phyloP scores from a whole-genome alignment of 2,329 filamentous ascomycete species.

The Diaporthe sp. region DNA sequence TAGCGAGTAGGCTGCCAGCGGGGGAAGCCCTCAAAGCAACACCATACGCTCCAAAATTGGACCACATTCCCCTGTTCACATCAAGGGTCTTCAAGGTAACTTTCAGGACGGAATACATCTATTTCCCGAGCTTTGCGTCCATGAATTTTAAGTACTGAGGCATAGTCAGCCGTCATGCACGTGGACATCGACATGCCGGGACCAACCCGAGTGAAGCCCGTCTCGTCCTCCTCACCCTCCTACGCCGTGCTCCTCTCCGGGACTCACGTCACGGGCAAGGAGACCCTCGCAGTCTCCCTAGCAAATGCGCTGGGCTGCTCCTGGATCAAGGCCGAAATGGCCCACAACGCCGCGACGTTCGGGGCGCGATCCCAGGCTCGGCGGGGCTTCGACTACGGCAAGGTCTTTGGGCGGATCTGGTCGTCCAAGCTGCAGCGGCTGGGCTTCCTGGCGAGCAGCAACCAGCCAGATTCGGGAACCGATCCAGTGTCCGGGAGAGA shows the following conservation, averaged over 20 bases:
- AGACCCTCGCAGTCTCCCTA: conserved; percentile 7
- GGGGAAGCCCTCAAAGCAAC: neutral
- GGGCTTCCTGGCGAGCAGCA: neutral
- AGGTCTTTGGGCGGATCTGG: conserved; percentile 25
- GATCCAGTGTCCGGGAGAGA: too few species aligned
- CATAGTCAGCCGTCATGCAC: neutral
- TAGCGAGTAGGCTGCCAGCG: neutral
- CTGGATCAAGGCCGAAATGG: conserved; percentile 24
- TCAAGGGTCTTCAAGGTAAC: too few species aligned
- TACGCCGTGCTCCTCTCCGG: conserved; percentile 36
- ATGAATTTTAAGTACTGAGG: neutral
- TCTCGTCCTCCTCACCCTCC: neutral
- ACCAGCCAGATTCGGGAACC: neutral
- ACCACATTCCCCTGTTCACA: neutral
- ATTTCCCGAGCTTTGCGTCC: neutral
- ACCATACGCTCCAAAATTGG: neutral
- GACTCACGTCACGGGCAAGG: conserved; percentile 29
- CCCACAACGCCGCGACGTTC: conserved; percentile 10
- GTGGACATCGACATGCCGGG: neutral
- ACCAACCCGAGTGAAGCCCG: neutral
- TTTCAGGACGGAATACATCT: neutral
- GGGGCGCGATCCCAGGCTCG: neutral
- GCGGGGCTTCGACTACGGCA: conserved; percentile 11
- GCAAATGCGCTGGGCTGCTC: neutral
- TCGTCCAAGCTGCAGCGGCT: conserved; percentile 21